These are phyloP conservation scores for Lichtheimia ornata DNA, from an alignment of 371 early-diverging fungal genomes.

Conservation along the genomic window DNA sequence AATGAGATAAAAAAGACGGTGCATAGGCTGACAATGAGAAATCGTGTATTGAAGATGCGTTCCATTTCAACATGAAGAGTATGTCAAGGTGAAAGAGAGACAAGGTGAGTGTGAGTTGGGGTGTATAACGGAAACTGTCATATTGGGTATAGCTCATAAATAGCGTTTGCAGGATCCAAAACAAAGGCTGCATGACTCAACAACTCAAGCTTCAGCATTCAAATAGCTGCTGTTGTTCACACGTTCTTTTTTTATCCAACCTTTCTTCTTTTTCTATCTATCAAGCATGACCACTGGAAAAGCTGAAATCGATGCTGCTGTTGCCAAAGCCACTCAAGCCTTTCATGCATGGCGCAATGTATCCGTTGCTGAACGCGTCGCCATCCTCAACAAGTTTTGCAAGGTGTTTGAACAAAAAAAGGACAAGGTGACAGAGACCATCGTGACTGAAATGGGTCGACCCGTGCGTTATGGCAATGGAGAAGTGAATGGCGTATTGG, in stretches of 20 bases:
- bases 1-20: slow-evolving; percentile 14
- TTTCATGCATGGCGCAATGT: slow-evolving; percentile 57
- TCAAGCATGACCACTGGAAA: slow-evolving; percentile 16
- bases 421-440: slow-evolving; percentile 62
- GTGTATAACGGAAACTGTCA: too few relatives aligned
- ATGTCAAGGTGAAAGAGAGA: slow-evolving; percentile 5
- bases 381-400: slow-evolving; percentile 58
- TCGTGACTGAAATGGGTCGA: slow-evolving; percentile 77
- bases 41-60: slow-evolving; percentile 6
- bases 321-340: slow-evolving; percentile 44
- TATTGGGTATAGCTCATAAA: too few relatives aligned
- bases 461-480: slow-evolving; percentile 73
- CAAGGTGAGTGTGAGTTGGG: not conserved
- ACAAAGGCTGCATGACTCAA: too few relatives aligned
- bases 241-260: too few relatives aligned
- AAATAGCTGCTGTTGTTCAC: too few relatives aligned
- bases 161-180: too few relatives aligned
- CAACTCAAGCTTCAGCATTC: too few relatives aligned
- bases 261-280: slow-evolving; percentile 6
- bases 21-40: slow-evolving; percentile 11
- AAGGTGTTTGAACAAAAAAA: slow-evolving; percentile 57
- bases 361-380: slow-evolving; percentile 57
- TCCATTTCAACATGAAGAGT: slow-evolving; percentile 5
- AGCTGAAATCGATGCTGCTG: slow-evolving; percentile 47
- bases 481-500: slow-evolving; percentile 73